Percentiles rank a stretch among this genome's conserved stretches.
These are phyloP conservation scores for Arachis stenosperma DNA, from an alignment of 306 rosid genomes.

Conservation along the genomic window DNA sequence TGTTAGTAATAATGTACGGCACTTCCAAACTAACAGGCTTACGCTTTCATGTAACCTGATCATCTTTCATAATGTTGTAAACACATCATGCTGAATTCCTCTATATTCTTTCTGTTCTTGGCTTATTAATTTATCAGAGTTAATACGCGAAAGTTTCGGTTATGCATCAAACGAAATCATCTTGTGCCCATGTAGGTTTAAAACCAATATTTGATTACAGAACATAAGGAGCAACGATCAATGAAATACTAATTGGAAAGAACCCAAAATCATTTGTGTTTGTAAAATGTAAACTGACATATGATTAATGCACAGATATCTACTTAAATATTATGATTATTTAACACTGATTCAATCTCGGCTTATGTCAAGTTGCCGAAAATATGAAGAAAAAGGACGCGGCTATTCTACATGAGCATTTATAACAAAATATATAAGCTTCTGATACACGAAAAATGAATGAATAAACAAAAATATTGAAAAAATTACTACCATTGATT, in stretches of 20 bases:
- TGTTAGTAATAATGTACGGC: too few species aligned
- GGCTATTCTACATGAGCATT: neutral
- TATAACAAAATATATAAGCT: constrained; percentile 34
- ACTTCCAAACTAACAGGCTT: neutral
- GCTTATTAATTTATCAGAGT: too few species aligned
- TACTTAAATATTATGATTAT: neutral
- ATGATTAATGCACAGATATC: constrained; percentile 8
- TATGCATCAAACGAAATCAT: too few species aligned
- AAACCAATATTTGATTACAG: too few species aligned
- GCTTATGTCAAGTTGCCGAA: constrained; percentile 22
- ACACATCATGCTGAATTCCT: too few species aligned
- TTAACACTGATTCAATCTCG: constrained; percentile 6
- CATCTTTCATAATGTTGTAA: neutral
- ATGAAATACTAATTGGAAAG: neutral
- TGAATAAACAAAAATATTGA: constrained; percentile 43
- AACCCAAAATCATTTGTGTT: too few species aligned
- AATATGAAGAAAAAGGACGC: constrained; percentile 27
- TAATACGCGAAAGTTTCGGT: too few species aligned
- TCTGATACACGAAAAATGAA: constrained; percentile 44
- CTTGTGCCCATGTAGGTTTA: too few species aligned
- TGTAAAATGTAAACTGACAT: too few species aligned
- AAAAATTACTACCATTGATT: constrained; percentile 40
- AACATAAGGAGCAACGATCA: neutral
- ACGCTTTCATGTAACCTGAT: neutral
- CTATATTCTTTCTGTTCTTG: too few species aligned